Base-by-base conservation (phyloP, 441 rosid species). In the Aquilaria agallochum region DNA sequence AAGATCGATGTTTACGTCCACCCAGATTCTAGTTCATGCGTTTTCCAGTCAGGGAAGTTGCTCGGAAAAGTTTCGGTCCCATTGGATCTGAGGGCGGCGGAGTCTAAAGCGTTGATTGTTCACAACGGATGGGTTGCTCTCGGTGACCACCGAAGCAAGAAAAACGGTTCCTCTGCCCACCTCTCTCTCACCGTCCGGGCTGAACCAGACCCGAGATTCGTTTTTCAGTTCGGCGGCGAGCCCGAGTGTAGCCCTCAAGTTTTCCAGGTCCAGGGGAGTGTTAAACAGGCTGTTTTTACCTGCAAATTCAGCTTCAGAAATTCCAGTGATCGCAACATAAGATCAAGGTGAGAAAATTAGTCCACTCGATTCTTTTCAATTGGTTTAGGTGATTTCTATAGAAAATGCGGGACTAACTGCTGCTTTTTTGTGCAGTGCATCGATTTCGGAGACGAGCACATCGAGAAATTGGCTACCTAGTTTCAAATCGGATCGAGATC, bases 231-330 rank as follows among this genome's bases (percentile, higher is more conserved):
- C 58, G 93, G 75, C 9, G 86, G 86, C 3, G 86, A 84, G 53
- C 88, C 93, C 2, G 90, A 80, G 72, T 78, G 84, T 20, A 87
- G 90, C 58, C 93, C 93, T 4, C 89, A 78, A 76, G 80, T 87
- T 63, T 82, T 83, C 49, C 93, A 82, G 64, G 85, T 84, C 51
- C 93, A 87, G 50, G 90, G 90, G 58, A 78, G 67, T 55, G 78
- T 72, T 31, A 82, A 69, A 53, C 90, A 87, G 52, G 86, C 93
- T 0, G 93, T 87, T 62, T 87, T 87, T 67, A 87, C 88, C 50
- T 84, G 88, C 82, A 87, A 84, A 64, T 87, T 87, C 68, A 74
- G 81, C 36, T 73, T 73, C 71, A 74, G 88, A 34, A 80, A 66
- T 54, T 45, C 75, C 0, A 63, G 69, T 5, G 89, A 84, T 58